Evolutionary conservation across 2,329 filamentous ascomycete species (phyloP).

Genomic region (Fusarium sp.): DNA sequence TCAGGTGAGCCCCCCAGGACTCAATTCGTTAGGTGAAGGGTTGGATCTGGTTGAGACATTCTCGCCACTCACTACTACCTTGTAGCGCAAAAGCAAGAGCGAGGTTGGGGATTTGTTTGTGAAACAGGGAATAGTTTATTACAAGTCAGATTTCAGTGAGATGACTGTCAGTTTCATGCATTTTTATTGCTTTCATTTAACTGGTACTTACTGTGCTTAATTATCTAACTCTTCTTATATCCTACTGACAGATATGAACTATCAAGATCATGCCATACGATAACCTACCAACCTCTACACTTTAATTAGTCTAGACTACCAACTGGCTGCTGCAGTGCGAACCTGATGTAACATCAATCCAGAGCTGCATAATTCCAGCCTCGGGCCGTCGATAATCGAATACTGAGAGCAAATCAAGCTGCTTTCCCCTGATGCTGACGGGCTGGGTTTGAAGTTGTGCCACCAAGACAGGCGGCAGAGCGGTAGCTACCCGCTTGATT

Average conservation of each 20-base stretch:
- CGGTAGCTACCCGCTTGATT: neutral
- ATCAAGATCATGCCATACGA: conserved; percentile 6
- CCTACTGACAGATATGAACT: neutral
- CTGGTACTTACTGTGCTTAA: neutral
- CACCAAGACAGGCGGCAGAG: neutral
- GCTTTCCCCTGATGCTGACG: conserved; percentile 1
- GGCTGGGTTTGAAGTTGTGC: conserved; percentile 1
- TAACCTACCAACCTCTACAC: neutral
- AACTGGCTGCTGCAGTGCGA: neutral
- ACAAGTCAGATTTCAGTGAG: neutral
- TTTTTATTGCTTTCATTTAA: neutral
- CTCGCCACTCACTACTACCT: neutral
- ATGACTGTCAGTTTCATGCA: neutral
- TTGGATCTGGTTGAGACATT: conserved; percentile 15
- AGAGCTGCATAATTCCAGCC: conserved; percentile 16
- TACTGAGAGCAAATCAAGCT: conserved; percentile 6
- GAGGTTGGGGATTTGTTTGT: neutral
- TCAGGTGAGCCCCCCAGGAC: conserved; percentile 7
- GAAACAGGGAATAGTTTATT: neutral
- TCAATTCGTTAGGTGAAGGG: conserved; percentile 1
- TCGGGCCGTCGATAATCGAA: neutral
- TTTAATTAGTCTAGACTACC: neutral
- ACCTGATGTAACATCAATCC: conserved; percentile 14
- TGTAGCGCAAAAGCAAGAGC: neutral
- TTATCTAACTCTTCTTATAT: neutral